Conservation (phyloP, 345 rosid genomes). For the Salix caprea region DNA sequence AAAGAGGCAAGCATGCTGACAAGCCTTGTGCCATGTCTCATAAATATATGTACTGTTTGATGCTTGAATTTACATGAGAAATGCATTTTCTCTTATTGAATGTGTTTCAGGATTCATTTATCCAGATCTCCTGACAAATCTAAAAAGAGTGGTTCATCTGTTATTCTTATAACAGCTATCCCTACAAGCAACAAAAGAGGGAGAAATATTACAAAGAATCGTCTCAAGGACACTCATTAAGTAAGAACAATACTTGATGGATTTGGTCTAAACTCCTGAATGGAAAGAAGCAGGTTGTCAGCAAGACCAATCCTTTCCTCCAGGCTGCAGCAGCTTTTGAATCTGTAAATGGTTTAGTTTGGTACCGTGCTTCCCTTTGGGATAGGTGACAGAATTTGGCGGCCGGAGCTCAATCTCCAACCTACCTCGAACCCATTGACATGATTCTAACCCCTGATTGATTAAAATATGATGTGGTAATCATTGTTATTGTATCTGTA, state of each 20-base stretch:
- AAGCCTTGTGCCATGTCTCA: not conserved
- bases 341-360: conserved; percentile 9
- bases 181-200: conserved; percentile 39
- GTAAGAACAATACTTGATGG: conserved; percentile 6
- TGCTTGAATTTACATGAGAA: conserved; percentile 1
- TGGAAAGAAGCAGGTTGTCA: not conserved
- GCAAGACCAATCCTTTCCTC: conserved; percentile 4
- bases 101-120: conserved; percentile 21
- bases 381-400: not conserved
- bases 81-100: not conserved
- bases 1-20: conserved; percentile 40
- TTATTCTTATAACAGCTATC: conserved; percentile 31
- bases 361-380: not conserved
- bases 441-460: conserved; percentile 3
- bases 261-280: not conserved
- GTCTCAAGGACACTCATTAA: conserved; percentile 20
- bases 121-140: conserved; percentile 43
- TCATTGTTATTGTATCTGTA: not conserved
- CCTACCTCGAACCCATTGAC: conserved; percentile 1
- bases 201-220: conserved; percentile 20
- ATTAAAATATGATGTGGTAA: conserved; percentile 5
- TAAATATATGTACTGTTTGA: not conserved
- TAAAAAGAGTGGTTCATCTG: conserved; percentile 42
- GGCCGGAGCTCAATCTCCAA: not conserved
- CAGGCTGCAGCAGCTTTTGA: not conserved